Conservation (phyloP, 2,329 filamentous ascomycete species). For the Claviceps maximensis region DNA sequence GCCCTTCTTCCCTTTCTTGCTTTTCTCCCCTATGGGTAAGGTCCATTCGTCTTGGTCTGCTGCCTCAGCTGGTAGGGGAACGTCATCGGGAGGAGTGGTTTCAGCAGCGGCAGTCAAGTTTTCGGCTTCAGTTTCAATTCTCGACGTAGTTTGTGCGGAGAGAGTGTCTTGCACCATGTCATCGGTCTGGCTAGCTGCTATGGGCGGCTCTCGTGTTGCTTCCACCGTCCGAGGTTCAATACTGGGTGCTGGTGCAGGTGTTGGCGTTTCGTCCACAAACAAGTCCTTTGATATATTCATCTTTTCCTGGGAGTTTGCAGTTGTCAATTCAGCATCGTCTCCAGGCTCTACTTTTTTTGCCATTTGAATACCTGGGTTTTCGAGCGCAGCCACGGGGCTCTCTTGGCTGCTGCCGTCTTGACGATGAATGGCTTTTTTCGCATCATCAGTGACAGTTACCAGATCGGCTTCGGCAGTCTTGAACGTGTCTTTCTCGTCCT, state of each 20-base stretch:
- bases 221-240: background rate
- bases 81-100: background rate
- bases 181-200: background rate
- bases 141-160: background rate
- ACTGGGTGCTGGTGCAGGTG: background rate
- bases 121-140: background rate
- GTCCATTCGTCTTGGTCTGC: conserved; percentile 1
- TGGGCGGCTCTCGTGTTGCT: background rate
- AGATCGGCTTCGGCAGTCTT: conserved; percentile 20
- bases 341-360: background rate
- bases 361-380: background rate
- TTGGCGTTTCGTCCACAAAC: background rate
- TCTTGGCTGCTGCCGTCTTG: background rate
- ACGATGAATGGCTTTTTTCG: background rate
- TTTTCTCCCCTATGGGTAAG: conserved; percentile 1
- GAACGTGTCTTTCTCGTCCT: conserved; percentile 23
- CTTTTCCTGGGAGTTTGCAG: conserved; percentile 28
- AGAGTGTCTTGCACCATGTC: background rate
- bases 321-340: conserved; percentile 18
- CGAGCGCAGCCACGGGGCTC: background rate
- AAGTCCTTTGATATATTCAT: conserved; percentile 7
- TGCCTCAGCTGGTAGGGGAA: background rate
- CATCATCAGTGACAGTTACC: conserved; percentile 5
- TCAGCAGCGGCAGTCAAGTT: background rate
- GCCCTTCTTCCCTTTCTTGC: conserved; percentile 3